Percentiles rank a stretch among this genome's conserved stretches.
These are phyloP conservation scores for Sporopachydermia lactativora DNA, from an alignment of 805 yeast species.

Conservation along the genomic window DNA sequence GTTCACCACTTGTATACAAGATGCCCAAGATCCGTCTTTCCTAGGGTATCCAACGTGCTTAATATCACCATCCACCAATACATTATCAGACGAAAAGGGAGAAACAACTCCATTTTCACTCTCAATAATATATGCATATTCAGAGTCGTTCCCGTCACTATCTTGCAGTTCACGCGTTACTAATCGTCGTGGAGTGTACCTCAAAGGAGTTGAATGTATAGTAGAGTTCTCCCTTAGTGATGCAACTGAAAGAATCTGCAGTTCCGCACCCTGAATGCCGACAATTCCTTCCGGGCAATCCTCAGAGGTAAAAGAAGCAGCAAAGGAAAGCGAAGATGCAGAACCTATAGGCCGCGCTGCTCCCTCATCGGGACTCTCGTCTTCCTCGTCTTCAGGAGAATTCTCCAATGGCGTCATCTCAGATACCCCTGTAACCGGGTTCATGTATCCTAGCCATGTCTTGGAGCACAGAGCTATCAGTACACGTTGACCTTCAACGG, in stretches of 20 bases:
- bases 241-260: slow-evolving; percentile 26
- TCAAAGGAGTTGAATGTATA: slow-evolving; percentile 27
- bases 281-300: slow-evolving; percentile 52
- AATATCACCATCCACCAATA: slow-evolving; percentile 17
- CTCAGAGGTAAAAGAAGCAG: slow-evolving; percentile 44
- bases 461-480: slow-evolving; percentile 38
- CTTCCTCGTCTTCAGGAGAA: slow-evolving; percentile 10
- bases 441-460: slow-evolving; percentile 39
- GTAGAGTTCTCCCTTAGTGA: slow-evolving; percentile 13
- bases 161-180: slow-evolving; percentile 11
- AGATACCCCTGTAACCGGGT: slow-evolving; percentile 18
- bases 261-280: slow-evolving; percentile 37
- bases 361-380: slow-evolving; percentile 4
- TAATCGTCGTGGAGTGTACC: slow-evolving; percentile 38
- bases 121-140: slow-evolving; percentile 28
- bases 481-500: slow-evolving; percentile 18
- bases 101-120: slow-evolving; percentile 25
- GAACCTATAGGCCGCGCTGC: slow-evolving; percentile 3
- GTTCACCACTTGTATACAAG: slow-evolving; percentile 39
- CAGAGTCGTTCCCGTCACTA: slow-evolving; percentile 9
- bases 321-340: slow-evolving; percentile 19
- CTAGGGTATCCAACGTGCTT: slow-evolving; percentile 33
- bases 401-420: slow-evolving; percentile 32
- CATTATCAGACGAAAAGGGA: slow-evolving; percentile 10
- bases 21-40: slow-evolving; percentile 27